These are phyloP conservation scores for Grifola frondosa DNA, from an alignment of 1,284 basidiomycete species.

Conservation along the genomic window DNA sequence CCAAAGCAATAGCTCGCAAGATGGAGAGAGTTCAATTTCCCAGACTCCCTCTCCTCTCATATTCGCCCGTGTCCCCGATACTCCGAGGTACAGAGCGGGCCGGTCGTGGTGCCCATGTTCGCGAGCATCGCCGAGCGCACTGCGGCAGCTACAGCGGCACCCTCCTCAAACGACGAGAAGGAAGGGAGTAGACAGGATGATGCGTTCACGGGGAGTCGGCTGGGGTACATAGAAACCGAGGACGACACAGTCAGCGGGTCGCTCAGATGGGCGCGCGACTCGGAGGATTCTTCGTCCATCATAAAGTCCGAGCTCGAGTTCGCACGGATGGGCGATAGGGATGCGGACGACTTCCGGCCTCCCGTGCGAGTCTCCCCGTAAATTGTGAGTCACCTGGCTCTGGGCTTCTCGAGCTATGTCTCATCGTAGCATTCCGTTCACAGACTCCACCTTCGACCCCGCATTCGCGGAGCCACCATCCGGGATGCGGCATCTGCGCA, in stretches of 20 bases:
- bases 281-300: conserved; percentile 17
- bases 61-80: conserved; percentile 26
- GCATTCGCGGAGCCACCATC: conserved; percentile 14
- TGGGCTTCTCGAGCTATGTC: neutral
- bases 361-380: too few species aligned
- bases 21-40: conserved; percentile 10
- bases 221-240: conserved; percentile 11
- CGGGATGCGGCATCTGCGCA: conserved; percentile 17
- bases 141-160: conserved; percentile 9
- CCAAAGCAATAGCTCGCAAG: conserved; percentile 8
- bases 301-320: conserved; percentile 29
- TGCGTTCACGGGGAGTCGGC: too few species aligned
- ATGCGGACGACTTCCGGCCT: conserved; percentile 12
- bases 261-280: conserved; percentile 24
- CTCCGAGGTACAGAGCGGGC: conserved; percentile 12
- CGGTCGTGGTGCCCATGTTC: conserved; percentile 12
- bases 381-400: conserved; percentile 13
- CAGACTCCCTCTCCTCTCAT: conserved; percentile 27
- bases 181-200: too few species aligned
- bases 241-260: conserved; percentile 25
- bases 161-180: conserved; percentile 20
- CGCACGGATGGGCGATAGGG: conserved; percentile 13
- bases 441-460: conserved; percentile 19
- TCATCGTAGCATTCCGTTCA: neutral
- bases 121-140: conserved; percentile 13